A percentile compares a stretch with the other conserved stretches of the same genome.
phyloP scores from a whole-genome alignment of 768 basidiomycete species.

The Russula lepida region DNA sequence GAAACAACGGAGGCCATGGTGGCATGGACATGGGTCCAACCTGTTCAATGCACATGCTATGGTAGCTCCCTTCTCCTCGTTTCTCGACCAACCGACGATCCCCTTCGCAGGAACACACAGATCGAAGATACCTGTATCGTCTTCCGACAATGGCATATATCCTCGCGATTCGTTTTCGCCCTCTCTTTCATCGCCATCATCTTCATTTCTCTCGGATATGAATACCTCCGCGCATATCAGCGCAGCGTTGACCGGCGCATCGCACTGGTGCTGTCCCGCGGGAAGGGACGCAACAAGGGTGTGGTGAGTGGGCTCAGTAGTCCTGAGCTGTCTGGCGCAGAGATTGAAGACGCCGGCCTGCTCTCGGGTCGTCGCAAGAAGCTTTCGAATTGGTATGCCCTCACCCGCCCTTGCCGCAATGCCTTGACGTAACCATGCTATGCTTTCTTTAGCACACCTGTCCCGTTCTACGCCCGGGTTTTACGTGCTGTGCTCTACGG shows the following conservation, averaged over 20 bases:
- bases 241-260: constrained; percentile 51
- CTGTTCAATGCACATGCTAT: constrained; percentile 80
- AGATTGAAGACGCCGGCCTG: constrained; percentile 47
- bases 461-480: constrained; percentile 43
- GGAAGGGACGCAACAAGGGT: constrained; percentile 39
- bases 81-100: too few relatives aligned
- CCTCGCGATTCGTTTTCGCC: constrained; percentile 45
- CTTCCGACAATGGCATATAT: constrained; percentile 72
- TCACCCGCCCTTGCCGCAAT: background rate
- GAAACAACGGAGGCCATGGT: constrained; percentile 17
- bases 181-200: constrained; percentile 60
- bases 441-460: constrained; percentile 33
- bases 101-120: constrained; percentile 71
- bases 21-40: constrained; percentile 40
- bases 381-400: constrained; percentile 36
- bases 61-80: constrained; percentile 35
- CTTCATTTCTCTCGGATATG: constrained; percentile 63
- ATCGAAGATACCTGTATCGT: constrained; percentile 76
- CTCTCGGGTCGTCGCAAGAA: constrained; percentile 41
- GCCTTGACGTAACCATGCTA: background rate
- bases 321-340: constrained; percentile 30
- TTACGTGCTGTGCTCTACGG: constrained; percentile 66
- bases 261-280: constrained; percentile 39
- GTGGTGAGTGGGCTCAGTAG: constrained; percentile 35
- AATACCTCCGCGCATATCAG: constrained; percentile 65